Percentiles rank a stretch among this genome's conserved stretches.
Conservation (phyloP, 2,329 filamentous ascomycete genomes). For the Coccinonectria pachysandricola region DNA sequence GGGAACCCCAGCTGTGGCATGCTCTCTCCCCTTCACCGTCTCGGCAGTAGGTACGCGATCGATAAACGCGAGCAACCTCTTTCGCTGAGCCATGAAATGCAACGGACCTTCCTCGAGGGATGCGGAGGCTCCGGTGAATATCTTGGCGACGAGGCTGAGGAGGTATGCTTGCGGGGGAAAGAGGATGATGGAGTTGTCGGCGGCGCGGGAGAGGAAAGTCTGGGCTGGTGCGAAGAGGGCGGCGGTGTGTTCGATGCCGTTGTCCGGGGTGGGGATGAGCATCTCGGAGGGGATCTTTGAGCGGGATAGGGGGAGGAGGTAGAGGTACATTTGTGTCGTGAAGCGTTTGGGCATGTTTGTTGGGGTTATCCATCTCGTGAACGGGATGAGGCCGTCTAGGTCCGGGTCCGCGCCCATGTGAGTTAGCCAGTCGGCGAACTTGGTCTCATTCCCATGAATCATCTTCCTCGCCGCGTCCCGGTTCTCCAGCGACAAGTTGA, state of each 20-base stretch:
- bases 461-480: conserved; percentile 55
- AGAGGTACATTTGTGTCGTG: conserved; percentile 94
- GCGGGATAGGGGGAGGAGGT: conserved; percentile 56
- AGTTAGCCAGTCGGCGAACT: conserved; percentile 56
- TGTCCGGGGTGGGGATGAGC: conserved; percentile 61
- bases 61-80: conserved; percentile 45
- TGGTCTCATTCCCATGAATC: conserved; percentile 56
- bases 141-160: conserved; percentile 45
- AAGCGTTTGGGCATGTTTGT: conserved; percentile 63
- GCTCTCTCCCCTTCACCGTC: conserved; percentile 26
- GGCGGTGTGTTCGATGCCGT: conserved; percentile 55
- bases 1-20: conserved; percentile 35
- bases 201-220: conserved; percentile 58
- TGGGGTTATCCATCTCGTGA: conserved; percentile 89
- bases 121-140: conserved; percentile 31
- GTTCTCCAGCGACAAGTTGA: conserved; percentile 49
- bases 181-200: conserved; percentile 60
- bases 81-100: conserved; percentile 38
- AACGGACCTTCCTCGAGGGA: conserved; percentile 16
- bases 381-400: conserved; percentile 60
- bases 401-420: conserved; percentile 52
- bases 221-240: conserved; percentile 64
- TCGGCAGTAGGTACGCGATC: conserved; percentile 30
- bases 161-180: conserved; percentile 87
- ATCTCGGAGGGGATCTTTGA: conserved; percentile 32